Evolutionary conservation across 805 yeast genomes (phyloP), one percentile per base, ranked within the genome.

Genomic region (Tetrapisispora namnaoensis): DNA sequence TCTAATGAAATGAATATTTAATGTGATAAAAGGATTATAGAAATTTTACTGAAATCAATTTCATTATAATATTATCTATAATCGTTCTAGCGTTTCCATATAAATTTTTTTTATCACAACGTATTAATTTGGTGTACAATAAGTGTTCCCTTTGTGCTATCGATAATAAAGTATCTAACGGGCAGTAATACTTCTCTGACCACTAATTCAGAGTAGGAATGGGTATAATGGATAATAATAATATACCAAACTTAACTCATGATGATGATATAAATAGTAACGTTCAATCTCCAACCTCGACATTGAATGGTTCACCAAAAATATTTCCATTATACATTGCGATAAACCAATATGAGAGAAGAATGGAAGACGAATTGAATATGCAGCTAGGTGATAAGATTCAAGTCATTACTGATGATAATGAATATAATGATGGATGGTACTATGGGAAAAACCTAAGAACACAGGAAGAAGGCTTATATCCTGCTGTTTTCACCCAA

Each of bases 341-440:
- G 49, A 81, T 89, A 53, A 95, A 90, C 66, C 95, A 85, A 65
- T 93, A 93, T 67, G 74, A 75, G 43, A 88, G 95, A 42, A 76
- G 98, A 46, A 72, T 90, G 53, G 95, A 87, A 24, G 99, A 93
- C 67, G 99, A 93, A 67, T 72, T 93, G 37, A 79, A 82, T 43
- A 73, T 93, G 56, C 75, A 73, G 44, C 77, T 83, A 11, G 98
- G 97, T 27, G 97, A 93, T 62, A 81, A 79, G 52, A 75, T 93
- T 49, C 95, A 88, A 63, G 87, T 93, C 8, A 78, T 93, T 21
- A 87, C 95, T 41, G 96, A 89, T 66, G 99, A 93, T 67, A 78
- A 83, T 53, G 96, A 87, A 60, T 93, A 85, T 66, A 85, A 86
- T 58, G 98, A 93, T 66, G 97, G 98, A 17, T 93, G 99, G 99